Conservation (phyloP, 2,329 filamentous ascomycete genomes). For the Periglandula ipomoeae region DNA sequence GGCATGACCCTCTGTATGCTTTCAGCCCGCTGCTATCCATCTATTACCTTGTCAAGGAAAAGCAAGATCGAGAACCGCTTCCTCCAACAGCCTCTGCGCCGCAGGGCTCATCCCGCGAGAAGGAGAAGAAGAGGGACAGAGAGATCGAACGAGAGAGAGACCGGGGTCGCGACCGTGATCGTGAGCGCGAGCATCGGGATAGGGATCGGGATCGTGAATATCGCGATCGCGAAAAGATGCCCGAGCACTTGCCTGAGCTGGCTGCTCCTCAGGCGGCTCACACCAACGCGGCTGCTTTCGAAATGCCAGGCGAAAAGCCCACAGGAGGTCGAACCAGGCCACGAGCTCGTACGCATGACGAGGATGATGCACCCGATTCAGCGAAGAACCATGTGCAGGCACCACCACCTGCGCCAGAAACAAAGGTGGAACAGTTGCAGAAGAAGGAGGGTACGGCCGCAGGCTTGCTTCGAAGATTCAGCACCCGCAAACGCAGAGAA, state of each 20-base stretch:
- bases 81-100: constrained; percentile 7
- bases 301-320: constrained; percentile 81
- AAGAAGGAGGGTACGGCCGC: constrained; percentile 85
- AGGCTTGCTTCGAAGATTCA: constrained; percentile 79
- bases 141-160: constrained; percentile 20
- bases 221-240: constrained; percentile 27
- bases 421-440: constrained; percentile 48
- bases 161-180: constrained; percentile 15
- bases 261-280: constrained; percentile 76
- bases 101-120: background rate
- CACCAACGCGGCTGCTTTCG: constrained; percentile 76
- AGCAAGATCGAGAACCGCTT: constrained; percentile 69
- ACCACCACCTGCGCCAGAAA: constrained; percentile 37
- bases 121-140: constrained; percentile 3
- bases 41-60: constrained; percentile 94
- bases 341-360: constrained; percentile 84
- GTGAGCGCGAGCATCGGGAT: constrained; percentile 8
- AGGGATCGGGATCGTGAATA: constrained; percentile 16
- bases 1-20: constrained; percentile 82
- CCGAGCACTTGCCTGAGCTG: constrained; percentile 58
- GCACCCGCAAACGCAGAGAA: constrained; percentile 71
- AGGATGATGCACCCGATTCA: constrained; percentile 74
- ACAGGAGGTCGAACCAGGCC: constrained; percentile 77
- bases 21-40: constrained; percentile 88
- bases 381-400: constrained; percentile 17